These are phyloP conservation scores for Rhizopogon vulgaris DNA, from an alignment of 768 basidiomycete species.

Conservation along the genomic window DNA sequence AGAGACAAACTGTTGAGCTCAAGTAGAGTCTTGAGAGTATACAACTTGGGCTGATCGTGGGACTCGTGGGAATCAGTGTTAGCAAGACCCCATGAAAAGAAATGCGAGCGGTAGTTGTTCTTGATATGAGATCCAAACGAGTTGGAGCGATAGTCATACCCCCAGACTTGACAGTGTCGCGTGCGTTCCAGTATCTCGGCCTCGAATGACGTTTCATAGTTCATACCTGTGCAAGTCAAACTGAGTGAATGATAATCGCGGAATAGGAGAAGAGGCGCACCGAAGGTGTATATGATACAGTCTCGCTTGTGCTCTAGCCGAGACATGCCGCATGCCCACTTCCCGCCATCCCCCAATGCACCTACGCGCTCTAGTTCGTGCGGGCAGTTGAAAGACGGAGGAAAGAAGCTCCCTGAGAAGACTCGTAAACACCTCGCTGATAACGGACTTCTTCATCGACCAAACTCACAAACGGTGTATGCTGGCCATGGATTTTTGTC, in stretches of 20 bases:
- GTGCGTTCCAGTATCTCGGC: conserved; percentile 45
- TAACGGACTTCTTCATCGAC: not conserved
- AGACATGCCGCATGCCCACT: conserved; percentile 64
- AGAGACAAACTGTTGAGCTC: conserved; percentile 31
- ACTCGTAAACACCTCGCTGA: conserved; percentile 1
- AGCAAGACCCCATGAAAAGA: conserved; percentile 36
- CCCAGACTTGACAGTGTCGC: conserved; percentile 50
- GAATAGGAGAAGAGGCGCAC: conserved; percentile 22
- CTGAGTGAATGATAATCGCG: not conserved
- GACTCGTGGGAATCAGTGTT: conserved; percentile 30
- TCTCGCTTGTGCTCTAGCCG: conserved; percentile 45
- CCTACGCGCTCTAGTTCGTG: conserved; percentile 38
- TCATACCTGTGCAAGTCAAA: conserved; percentile 32
- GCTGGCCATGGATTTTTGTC: conserved; percentile 48
- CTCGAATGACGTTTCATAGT: conserved; percentile 61
- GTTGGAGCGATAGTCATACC: conserved; percentile 45
- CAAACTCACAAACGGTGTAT: conserved; percentile 49
- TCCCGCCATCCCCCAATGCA: conserved; percentile 60
- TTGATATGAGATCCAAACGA: conserved; percentile 28
- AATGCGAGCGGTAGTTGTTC: conserved; percentile 33
- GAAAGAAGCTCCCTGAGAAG: conserved; percentile 39
- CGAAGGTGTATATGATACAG: conserved; percentile 60
- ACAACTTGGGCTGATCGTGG: conserved; percentile 29
- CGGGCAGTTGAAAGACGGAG: conserved; percentile 37
- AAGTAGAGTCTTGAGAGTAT: conserved; percentile 42